These are phyloP conservation scores for Rhizopogon rudus DNA, from an alignment of 768 basidiomycete genomes.

Conservation along the genomic window DNA sequence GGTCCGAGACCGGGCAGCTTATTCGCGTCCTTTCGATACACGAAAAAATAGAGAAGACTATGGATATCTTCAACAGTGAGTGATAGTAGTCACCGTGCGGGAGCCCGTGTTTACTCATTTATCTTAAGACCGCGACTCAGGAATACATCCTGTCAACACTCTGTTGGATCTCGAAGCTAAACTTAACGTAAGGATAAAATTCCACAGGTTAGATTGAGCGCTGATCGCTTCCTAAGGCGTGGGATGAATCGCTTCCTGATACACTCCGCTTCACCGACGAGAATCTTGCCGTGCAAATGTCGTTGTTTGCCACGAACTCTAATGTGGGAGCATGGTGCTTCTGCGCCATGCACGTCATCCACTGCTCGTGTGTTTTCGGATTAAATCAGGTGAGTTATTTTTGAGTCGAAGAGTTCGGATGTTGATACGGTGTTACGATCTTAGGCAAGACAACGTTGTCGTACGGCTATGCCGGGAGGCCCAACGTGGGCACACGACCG, in stretches of 20 bases:
- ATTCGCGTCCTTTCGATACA: constrained; percentile 66
- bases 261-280: constrained; percentile 68
- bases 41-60: constrained; percentile 49
- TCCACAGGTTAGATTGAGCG: constrained; percentile 2
- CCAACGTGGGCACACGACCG: constrained; percentile 33
- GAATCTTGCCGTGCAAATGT: constrained; percentile 60
- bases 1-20: constrained; percentile 74
- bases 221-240: constrained; percentile 38
- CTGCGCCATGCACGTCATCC: constrained; percentile 67
- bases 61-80: constrained; percentile 49
- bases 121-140: constrained; percentile 20
- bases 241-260: constrained; percentile 64
- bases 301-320: constrained; percentile 76
- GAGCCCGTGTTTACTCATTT: constrained; percentile 20
- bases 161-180: constrained; percentile 41
- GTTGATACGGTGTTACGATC: not conserved
- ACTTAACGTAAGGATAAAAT: constrained; percentile 26
- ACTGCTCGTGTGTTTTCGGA: constrained; percentile 64
- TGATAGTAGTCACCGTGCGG: not conserved
- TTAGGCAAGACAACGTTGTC: constrained; percentile 30
- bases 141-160: constrained; percentile 26
- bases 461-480: constrained; percentile 18
- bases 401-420: not conserved
- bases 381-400: constrained; percentile 51
- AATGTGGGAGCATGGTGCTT: constrained; percentile 82